phyloP scores from a whole-genome alignment of 768 basidiomycete species.

The Lactarius psammicola region DNA sequence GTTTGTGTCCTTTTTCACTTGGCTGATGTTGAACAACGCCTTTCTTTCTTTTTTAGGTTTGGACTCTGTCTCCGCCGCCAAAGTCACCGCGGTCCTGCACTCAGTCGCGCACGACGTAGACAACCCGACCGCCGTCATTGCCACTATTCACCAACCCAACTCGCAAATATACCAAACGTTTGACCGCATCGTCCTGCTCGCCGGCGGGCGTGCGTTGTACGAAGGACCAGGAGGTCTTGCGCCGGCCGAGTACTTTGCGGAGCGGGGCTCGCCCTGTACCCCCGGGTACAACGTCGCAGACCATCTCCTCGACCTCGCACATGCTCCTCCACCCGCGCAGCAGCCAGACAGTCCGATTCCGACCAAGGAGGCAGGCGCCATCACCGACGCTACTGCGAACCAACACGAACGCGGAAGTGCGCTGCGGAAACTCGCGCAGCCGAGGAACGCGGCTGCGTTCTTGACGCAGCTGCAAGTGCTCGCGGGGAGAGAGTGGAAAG shows the following conservation, averaged over 20 bases:
- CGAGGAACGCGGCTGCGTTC: constrained; percentile 69
- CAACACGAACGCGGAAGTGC: constrained; percentile 20
- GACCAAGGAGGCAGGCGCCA: constrained; percentile 5
- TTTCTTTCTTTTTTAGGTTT: constrained; percentile 44
- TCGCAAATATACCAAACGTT: constrained; percentile 61
- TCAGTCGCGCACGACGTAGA: constrained; percentile 66
- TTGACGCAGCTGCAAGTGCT: constrained; percentile 87
- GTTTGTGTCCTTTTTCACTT: constrained; percentile 43
- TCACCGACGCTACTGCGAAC: background rate
- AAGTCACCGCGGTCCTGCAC: constrained; percentile 44
- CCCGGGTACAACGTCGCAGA: constrained; percentile 92
- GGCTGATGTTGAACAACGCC: background rate
- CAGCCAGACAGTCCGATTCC: constrained; percentile 41
- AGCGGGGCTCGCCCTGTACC: constrained; percentile 48
- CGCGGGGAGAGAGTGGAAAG: constrained; percentile 82
- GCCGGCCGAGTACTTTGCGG: constrained; percentile 65
- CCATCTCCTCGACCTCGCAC: constrained; percentile 86
- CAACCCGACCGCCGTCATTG: constrained; percentile 65
- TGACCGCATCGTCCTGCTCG: constrained; percentile 55
- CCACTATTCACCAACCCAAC: constrained; percentile 68
- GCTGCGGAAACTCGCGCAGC: constrained; percentile 15
- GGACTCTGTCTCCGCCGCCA: constrained; percentile 34
- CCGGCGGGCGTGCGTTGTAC: constrained; percentile 50
- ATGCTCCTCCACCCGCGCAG: constrained; percentile 53
- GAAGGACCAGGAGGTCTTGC: constrained; percentile 57